These are phyloP conservation scores for Gelatoporia subvermispora DNA, from an alignment of 768 basidiomycete genomes.

Conservation along the genomic window DNA sequence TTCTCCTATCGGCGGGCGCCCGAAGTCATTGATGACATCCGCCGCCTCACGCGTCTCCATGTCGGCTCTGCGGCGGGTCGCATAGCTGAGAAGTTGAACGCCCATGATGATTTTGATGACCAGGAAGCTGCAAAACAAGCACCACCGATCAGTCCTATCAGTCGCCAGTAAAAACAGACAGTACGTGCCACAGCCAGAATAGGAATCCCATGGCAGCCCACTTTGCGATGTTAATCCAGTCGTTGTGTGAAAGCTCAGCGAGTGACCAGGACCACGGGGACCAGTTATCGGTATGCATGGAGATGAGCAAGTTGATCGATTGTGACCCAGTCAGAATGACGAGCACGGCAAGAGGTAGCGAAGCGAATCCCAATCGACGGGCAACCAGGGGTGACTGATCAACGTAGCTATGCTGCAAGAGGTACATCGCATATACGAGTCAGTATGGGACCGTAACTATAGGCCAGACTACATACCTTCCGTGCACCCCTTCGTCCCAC, in stretches of 20 bases:
- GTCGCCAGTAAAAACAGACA: background rate
- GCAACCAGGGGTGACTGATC: slow-evolving; percentile 96
- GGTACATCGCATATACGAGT: background rate
- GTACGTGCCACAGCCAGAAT: slow-evolving; percentile 80
- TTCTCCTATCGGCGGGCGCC: slow-evolving; percentile 88
- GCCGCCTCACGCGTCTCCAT: slow-evolving; percentile 74
- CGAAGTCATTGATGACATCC: slow-evolving; percentile 82
- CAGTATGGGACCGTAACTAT: background rate
- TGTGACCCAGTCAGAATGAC: slow-evolving; percentile 73
- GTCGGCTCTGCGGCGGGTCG: slow-evolving; percentile 63
- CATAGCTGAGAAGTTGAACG: slow-evolving; percentile 80
- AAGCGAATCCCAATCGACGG: slow-evolving; percentile 88
- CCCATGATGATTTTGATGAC: slow-evolving; percentile 92
- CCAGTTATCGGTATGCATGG: slow-evolving; percentile 30
- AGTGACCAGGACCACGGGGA: slow-evolving; percentile 40
- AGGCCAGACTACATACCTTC: slow-evolving; percentile 45
- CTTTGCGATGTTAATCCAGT: slow-evolving; percentile 50
- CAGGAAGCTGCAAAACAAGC: slow-evolving; percentile 51
- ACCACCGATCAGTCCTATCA: background rate
- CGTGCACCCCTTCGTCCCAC: slow-evolving; percentile 61
- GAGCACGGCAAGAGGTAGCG: slow-evolving; percentile 85
- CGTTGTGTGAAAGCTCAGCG: slow-evolving; percentile 38
- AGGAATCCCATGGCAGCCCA: slow-evolving; percentile 62
- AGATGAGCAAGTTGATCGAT: slow-evolving; percentile 57
- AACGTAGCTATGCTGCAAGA: slow-evolving; percentile 75